These are phyloP conservation scores for Aspergillus incahuasiensis DNA, from an alignment of 495 filamentous ascomycete genomes.

Conservation along the genomic window DNA sequence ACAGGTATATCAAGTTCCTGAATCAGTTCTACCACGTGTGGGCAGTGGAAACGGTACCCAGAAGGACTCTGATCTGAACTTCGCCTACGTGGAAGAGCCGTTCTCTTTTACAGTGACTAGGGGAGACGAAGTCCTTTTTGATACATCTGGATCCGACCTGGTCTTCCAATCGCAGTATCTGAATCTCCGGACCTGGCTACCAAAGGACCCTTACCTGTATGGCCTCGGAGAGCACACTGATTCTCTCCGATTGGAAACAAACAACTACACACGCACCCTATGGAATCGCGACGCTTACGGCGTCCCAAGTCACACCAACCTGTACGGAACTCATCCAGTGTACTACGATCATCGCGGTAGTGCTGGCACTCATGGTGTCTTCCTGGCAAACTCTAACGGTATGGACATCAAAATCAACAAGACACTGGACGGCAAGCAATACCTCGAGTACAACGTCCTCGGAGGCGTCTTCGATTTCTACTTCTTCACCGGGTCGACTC, in stretches of 20 bases:
- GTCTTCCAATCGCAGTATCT: constrained; percentile 80
- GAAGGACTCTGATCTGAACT: constrained; percentile 48
- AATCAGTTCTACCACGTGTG: constrained; percentile 64
- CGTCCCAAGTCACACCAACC: constrained; percentile 62
- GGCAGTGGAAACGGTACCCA: constrained; percentile 15
- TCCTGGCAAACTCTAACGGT: constrained; percentile 77
- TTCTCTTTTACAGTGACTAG: constrained; percentile 71
- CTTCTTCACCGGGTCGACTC: constrained; percentile 70
- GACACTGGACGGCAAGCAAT: constrained; percentile 56
- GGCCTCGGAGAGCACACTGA: constrained; percentile 80
- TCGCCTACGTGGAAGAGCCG: constrained; percentile 60
- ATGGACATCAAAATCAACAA: constrained; percentile 85
- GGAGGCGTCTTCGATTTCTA: constrained; percentile 83
- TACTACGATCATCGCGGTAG: constrained; percentile 73
- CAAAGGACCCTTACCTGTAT: constrained; percentile 65
- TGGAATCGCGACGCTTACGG: constrained; percentile 75
- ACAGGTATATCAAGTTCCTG: constrained; percentile 73
- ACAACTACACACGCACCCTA: constrained; percentile 72
- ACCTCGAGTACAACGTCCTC: constrained; percentile 78
- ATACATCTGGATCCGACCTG: constrained; percentile 63
- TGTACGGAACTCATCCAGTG: constrained; percentile 80
- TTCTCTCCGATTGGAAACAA: constrained; percentile 63
- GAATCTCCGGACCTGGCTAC: constrained; percentile 63
- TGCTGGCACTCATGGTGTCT: constrained; percentile 72
- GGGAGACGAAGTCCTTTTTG: constrained; percentile 70